Evolutionary conservation across 1,284 basidiomycete genomes (phyloP).

Genomic region (Cutaneotrichosporon spelunceum): DNA sequence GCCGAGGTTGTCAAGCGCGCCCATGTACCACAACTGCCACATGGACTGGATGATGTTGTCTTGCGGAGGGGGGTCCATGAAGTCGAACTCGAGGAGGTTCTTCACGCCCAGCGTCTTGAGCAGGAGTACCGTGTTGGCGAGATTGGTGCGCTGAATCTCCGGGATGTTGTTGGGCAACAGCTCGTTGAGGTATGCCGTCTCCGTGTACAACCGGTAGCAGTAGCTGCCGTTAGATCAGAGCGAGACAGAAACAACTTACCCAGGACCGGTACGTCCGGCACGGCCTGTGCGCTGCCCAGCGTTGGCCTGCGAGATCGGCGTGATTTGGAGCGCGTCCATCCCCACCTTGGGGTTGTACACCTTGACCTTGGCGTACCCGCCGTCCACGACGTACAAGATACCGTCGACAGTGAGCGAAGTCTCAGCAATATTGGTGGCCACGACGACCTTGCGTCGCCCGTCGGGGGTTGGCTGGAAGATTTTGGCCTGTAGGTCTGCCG

Average conservation of each 20-base stretch:
- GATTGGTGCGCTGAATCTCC: slow-evolving; percentile 95
- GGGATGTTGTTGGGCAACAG: slow-evolving; percentile 95
- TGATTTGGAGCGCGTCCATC: slow-evolving; percentile 98
- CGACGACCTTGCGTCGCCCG: slow-evolving; percentile 92
- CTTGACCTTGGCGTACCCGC: slow-evolving; percentile 95
- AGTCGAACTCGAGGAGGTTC: slow-evolving; percentile 96
- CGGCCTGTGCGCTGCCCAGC: slow-evolving; percentile 92
- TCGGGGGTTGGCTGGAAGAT: slow-evolving; percentile 95
- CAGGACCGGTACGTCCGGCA: slow-evolving; percentile 91
- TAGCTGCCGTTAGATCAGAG: slow-evolving; percentile 48
- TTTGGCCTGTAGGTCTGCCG: slow-evolving; percentile 95
- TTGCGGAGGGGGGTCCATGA: slow-evolving; percentile 90
- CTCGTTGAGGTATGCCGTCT: slow-evolving; percentile 93
- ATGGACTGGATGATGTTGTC: slow-evolving; percentile 95
- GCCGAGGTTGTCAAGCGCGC: slow-evolving; percentile 95
- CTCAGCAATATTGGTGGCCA: slow-evolving; percentile 98
- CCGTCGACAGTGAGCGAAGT: slow-evolving; percentile 98
- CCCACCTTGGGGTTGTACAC: slow-evolving; percentile 99
- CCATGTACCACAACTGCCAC: slow-evolving; percentile 99
- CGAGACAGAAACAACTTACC: slow-evolving; percentile 54
- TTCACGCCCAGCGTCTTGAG: slow-evolving; percentile 92
- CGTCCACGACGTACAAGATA: slow-evolving; percentile 94
- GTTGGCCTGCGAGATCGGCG: slow-evolving; percentile 97
- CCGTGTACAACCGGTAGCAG: slow-evolving; percentile 95
- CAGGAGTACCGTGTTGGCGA: slow-evolving; percentile 92